phyloP scores from a whole-genome alignment of 345 rosid species.

The Salix brachista region DNA sequence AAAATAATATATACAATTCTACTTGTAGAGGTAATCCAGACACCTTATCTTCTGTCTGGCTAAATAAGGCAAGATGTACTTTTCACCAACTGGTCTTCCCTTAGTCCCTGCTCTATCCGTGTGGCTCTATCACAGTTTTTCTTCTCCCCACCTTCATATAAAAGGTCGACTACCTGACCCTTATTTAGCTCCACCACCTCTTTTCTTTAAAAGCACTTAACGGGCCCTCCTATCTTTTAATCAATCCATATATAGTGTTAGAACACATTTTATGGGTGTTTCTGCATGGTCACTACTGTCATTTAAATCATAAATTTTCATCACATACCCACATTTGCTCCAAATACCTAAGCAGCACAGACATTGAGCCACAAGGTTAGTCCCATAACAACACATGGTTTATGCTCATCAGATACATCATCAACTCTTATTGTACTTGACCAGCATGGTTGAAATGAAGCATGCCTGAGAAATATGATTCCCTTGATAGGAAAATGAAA shows the following conservation, averaged over 20 bases:
- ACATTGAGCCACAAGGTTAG: not conserved
- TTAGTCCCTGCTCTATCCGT: not conserved
- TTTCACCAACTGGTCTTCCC: not conserved
- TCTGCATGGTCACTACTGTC: not conserved
- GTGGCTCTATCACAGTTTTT: not conserved
- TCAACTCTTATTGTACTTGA: not conserved
- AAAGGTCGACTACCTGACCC: not conserved
- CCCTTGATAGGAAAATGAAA: not conserved
- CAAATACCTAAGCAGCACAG: not conserved
- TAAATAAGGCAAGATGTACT: not conserved
- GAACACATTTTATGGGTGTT: not conserved
- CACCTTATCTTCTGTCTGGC: not conserved
- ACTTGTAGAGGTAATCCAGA: not conserved
- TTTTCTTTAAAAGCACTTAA: not conserved
- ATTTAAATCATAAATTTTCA: not conserved
- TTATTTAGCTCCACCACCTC: not conserved
- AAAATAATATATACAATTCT: not conserved
- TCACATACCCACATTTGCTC: not conserved
- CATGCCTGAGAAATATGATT: not conserved
- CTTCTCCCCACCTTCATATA: not conserved
- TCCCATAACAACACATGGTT: not conserved
- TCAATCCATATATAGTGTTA: not conserved
- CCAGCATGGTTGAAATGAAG: not conserved
- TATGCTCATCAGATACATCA: not conserved
- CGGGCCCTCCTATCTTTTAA: not conserved